A percentile compares a stretch with the other conserved stretches of the same genome.
Evolutionary conservation across 345 rosid species (phyloP).

Genomic region (Salix caprea): DNA sequence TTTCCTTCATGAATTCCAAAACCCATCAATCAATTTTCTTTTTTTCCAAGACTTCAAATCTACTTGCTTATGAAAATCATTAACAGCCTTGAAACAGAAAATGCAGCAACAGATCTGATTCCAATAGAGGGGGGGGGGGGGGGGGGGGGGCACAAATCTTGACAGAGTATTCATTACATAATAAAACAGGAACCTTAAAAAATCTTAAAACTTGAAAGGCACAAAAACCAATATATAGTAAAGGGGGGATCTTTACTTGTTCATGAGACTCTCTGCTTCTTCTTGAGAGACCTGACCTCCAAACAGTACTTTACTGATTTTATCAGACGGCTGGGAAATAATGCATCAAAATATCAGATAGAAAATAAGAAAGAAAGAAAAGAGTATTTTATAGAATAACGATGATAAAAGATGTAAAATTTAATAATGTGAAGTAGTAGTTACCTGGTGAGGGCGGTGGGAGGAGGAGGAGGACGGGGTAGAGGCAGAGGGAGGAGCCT

Average conservation of each 20-base stretch:
- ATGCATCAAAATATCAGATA: not conserved
- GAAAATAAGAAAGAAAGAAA: not conserved
- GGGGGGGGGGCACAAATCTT: not conserved
- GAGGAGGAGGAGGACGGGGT: conserved; percentile 34
- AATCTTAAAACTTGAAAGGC: not conserved
- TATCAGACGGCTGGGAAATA: conserved; percentile 75
- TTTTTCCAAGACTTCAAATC: not conserved
- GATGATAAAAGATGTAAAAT: not conserved
- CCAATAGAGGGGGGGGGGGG: not conserved
- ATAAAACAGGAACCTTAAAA: not conserved
- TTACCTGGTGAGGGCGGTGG: conserved; percentile 75
- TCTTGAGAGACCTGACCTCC: conserved; percentile 98
- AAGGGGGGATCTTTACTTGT: conserved; percentile 57
- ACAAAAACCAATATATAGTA: not conserved
- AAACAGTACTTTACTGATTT: conserved; percentile 87
- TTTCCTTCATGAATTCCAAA: not conserved
- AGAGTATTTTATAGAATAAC: not conserved
- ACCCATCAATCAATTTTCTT: not conserved
- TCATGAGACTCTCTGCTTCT: conserved; percentile 75
- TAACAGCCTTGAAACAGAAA: not conserved
- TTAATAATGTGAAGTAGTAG: too few relatives aligned
- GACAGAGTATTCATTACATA: not conserved
- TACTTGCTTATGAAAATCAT: not conserved
- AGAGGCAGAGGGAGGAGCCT: conserved; percentile 47
- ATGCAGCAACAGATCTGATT: conserved; percentile 19